Conservation (phyloP, 345 rosid species). For the Citrus trifoliata region DNA sequence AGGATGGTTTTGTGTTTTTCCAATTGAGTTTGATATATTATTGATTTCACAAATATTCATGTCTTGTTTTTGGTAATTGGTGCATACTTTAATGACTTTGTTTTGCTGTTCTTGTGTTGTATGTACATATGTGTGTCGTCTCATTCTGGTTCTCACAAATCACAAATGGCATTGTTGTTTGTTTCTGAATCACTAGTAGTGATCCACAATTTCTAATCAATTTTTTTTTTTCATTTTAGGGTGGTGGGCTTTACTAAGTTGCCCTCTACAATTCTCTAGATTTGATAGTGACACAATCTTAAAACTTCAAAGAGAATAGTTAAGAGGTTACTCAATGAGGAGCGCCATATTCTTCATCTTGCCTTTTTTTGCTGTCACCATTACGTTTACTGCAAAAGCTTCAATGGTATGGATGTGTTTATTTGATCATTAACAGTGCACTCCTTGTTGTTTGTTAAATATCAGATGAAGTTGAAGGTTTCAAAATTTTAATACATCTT, state of each 20-base stretch:
- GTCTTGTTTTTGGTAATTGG: neutral
- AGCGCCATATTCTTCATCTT: no score
- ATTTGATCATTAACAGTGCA: no score
- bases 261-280: neutral
- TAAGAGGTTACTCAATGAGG: no score
- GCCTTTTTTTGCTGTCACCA: no score
- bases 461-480: no score
- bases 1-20: neutral
- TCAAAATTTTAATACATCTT: no score
- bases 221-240: neutral
- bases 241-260: neutral
- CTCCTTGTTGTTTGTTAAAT: no score
- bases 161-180: no score
- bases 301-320: no score
- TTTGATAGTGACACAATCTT: neutral
- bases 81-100: neutral
- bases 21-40: neutral
- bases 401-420: no score
- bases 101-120: neutral
- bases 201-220: neutral
- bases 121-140: neutral
- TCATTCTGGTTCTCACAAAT: neutral
- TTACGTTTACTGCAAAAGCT: no score
- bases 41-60: neutral
- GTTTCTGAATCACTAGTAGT: neutral